Evolutionary conservation across 2,329 filamentous ascomycete species (phyloP).

Genomic region (Scleromitrula shiraiana): DNA sequence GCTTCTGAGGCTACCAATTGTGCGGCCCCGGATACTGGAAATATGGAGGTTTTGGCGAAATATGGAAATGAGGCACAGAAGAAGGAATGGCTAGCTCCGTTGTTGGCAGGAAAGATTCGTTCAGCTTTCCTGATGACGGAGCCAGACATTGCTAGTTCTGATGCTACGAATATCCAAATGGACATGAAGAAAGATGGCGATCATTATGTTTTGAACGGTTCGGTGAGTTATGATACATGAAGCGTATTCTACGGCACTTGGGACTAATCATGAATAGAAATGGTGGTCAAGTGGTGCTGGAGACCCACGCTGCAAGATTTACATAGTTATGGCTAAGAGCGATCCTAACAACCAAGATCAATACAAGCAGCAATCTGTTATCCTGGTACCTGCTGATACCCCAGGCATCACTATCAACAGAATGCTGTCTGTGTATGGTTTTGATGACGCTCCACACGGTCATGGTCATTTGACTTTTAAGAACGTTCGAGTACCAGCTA

Average conservation of each 20-base stretch:
- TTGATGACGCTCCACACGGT: conserved; percentile 96
- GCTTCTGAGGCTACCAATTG: conserved; percentile 88
- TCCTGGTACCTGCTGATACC: conserved; percentile 73
- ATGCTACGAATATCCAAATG: conserved; percentile 89
- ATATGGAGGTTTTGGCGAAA: conserved; percentile 92
- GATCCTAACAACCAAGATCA: conserved; percentile 66
- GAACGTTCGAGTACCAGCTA: conserved; percentile 78
- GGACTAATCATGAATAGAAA: conserved; percentile 53
- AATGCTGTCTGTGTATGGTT: conserved; percentile 91
- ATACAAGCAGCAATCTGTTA: conserved; percentile 88
- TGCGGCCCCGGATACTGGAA: conserved; percentile 83
- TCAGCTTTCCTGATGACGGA: conserved; percentile 94
- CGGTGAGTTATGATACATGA: conserved; percentile 40
- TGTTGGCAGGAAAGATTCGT: conserved; percentile 77
- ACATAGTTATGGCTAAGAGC: conserved; percentile 94
- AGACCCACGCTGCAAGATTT: conserved; percentile 84
- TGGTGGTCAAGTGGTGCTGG: conserved; percentile 98
- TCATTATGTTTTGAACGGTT: conserved; percentile 84
- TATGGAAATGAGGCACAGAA: conserved; percentile 85
- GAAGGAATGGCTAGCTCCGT: conserved; percentile 69
- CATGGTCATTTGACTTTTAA: conserved; percentile 88
- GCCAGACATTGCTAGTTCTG: conserved; percentile 77
- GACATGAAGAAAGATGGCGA: conserved; percentile 75
- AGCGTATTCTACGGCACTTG: background rate
- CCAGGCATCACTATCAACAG: conserved; percentile 87